Conservation (phyloP, 164 flowering plant species). For the Dillenia suffruticosa region DNA sequence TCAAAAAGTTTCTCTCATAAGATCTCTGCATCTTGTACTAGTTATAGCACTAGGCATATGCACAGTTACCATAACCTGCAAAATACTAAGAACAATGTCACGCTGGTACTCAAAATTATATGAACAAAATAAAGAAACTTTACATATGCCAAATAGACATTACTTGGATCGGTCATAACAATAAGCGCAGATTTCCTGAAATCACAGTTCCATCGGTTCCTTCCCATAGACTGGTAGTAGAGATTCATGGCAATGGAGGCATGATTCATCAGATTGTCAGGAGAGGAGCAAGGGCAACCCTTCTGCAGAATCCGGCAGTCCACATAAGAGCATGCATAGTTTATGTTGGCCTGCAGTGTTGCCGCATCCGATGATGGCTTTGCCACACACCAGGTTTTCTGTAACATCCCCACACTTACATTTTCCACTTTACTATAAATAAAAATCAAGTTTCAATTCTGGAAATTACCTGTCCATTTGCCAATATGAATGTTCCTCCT, state of each 20-base stretch:
- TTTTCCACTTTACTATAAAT: neutral
- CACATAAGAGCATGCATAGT: slow-evolving; percentile 63
- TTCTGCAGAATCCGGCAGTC: slow-evolving; percentile 47
- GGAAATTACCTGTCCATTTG: slow-evolving; percentile 28
- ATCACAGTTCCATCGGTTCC: slow-evolving; percentile 67
- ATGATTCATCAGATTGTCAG: slow-evolving; percentile 62
- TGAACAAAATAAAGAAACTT: neutral
- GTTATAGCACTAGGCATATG: slow-evolving; percentile 2
- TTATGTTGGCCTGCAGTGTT: slow-evolving; percentile 40
- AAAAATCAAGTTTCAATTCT: neutral
- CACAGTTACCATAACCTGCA: slow-evolving; percentile 29
- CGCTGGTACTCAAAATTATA: neutral
- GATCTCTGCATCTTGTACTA: no score
- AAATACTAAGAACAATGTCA: neutral
- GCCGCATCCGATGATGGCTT: slow-evolving; percentile 68
- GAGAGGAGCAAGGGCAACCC: slow-evolving; percentile 55
- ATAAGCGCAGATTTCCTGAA: slow-evolving; percentile 60
- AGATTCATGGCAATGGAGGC: slow-evolving; percentile 91
- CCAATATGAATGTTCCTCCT: slow-evolving; percentile 22
- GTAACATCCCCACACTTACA: slow-evolving; percentile 8
- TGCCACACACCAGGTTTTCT: slow-evolving; percentile 91
- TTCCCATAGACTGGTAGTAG: slow-evolving; percentile 62
- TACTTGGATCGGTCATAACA: slow-evolving; percentile 70
- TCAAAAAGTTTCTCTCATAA: no score
- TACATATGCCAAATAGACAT: neutral